A percentile compares a stretch with the other conserved stretches of the same genome.
These are phyloP conservation scores for Syzygium jambos DNA, from an alignment of 345 rosid species.

Conservation along the genomic window DNA sequence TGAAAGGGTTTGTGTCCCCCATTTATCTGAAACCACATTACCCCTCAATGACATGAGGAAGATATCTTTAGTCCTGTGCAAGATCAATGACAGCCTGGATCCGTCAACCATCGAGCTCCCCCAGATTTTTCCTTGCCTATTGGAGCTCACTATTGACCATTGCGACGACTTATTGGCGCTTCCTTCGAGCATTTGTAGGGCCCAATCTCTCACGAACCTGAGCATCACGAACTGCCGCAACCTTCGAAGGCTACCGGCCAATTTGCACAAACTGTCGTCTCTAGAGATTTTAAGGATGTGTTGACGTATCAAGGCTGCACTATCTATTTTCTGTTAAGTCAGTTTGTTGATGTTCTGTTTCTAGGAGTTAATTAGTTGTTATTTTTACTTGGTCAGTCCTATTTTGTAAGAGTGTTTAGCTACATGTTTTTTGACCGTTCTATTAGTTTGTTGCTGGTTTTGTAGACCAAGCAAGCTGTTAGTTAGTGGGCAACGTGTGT, in stretches of 20 bases:
- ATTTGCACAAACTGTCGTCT: slow-evolving; percentile 38
- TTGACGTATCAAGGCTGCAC: too few relatives aligned
- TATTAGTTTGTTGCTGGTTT: too few relatives aligned
- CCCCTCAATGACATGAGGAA: slow-evolving; percentile 47
- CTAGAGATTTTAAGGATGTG: slow-evolving; percentile 46
- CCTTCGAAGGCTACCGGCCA: slow-evolving; percentile 36
- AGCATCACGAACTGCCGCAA: slow-evolving; percentile 90
- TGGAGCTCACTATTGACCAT: slow-evolving; percentile 68
- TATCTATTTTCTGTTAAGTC: too few relatives aligned
- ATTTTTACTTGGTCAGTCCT: too few relatives aligned
- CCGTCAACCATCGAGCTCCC: slow-evolving; percentile 36
- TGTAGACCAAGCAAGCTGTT: too few relatives aligned
- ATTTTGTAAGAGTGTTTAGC: too few relatives aligned
- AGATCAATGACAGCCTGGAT: slow-evolving; percentile 48
- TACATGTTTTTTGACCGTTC: too few relatives aligned
- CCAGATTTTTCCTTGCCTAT: slow-evolving; percentile 48
- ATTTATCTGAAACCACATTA: slow-evolving; percentile 25
- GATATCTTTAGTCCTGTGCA: slow-evolving; percentile 69
- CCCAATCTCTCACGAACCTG: slow-evolving; percentile 40
- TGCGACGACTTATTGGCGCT: slow-evolving; percentile 61
- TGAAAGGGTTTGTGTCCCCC: slow-evolving; percentile 56
- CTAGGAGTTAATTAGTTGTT: too few relatives aligned
- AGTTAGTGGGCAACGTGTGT: too few relatives aligned
- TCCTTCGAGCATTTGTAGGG: slow-evolving; percentile 45
- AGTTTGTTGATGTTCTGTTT: too few relatives aligned